Evolutionary conservation across 176 grass and related monocot genomes (phyloP).

Genomic region (Musa beccarii): DNA sequence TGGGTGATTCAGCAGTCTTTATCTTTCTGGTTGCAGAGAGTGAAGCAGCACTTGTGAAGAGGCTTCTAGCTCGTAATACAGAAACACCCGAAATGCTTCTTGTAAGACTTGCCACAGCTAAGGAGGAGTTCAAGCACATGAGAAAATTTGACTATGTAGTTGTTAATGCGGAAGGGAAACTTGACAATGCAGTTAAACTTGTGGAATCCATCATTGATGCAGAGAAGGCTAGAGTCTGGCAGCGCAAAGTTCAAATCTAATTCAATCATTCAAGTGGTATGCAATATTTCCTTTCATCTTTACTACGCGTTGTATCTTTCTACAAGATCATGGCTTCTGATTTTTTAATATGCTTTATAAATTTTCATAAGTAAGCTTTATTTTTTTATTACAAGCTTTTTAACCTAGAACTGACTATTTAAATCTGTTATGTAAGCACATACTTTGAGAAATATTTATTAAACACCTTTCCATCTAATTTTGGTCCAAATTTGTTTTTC

Average conservation of each 20-base stretch:
- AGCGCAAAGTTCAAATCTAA: conserved; percentile 48
- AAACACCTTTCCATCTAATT: no score
- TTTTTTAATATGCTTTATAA: no score
- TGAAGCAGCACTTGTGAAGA: conserved; percentile 80
- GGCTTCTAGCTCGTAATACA: conserved; percentile 76
- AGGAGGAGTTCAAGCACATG: conserved; percentile 71
- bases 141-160: conserved; percentile 74
- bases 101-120: conserved; percentile 74
- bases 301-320: background rate
- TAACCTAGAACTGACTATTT: background rate
- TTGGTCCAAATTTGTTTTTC: no score
- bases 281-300: background rate
- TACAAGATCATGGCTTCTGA: no score
- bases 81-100: conserved; percentile 95
- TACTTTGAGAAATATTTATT: no score
- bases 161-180: conserved; percentile 79
- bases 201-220: conserved; percentile 85
- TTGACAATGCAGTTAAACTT: conserved; percentile 69
- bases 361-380: background rate
- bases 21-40: conserved; percentile 91
- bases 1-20: conserved; percentile 80
- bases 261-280: conserved; percentile 4
- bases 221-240: conserved; percentile 71
- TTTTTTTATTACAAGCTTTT: background rate
- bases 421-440: no score